Conservation (phyloP, 192 early-diverging fungal species). For the Entomortierella lignicola region DNA sequence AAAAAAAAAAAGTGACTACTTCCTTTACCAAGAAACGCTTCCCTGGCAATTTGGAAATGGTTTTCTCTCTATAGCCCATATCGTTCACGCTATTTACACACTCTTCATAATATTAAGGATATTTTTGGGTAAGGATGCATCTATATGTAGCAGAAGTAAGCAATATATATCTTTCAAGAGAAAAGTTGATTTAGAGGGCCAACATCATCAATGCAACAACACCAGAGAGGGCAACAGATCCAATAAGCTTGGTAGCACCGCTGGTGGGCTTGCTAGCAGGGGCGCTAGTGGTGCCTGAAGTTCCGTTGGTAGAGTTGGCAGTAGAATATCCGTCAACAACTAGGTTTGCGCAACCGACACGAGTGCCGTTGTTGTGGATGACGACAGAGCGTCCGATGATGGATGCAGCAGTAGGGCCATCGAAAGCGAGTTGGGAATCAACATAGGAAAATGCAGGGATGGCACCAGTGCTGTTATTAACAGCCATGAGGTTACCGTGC, state of each 20-base stretch:
- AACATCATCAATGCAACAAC: constrained; percentile 41
- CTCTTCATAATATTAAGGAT: background rate
- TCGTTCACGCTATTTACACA: background rate
- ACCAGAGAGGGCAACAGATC: constrained; percentile 38
- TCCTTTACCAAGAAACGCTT: constrained; percentile 18
- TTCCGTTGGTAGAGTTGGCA: background rate
- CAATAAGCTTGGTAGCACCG: constrained; percentile 40
- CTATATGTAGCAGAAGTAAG: constrained; percentile 8
- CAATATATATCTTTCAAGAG: background rate
- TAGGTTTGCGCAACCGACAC: constrained; percentile 69
- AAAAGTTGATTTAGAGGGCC: constrained; percentile 29
- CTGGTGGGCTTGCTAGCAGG: background rate
- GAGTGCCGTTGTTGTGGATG: constrained; percentile 64
- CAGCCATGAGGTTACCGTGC: constrained; percentile 58
- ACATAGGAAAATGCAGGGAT: constrained; percentile 32
- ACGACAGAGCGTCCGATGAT: constrained; percentile 69
- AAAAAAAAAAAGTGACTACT: background rate
- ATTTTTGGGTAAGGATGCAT: background rate
- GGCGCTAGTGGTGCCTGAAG: background rate
- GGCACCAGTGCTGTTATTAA: constrained; percentile 28
- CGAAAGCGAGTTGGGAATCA: constrained; percentile 58
- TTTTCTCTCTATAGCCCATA: background rate
- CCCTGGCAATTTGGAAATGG: background rate
- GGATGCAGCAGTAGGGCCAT: constrained; percentile 44
- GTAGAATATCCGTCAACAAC: constrained; percentile 29